A percentile compares a stretch with the other conserved stretches of the same genome.
These are phyloP conservation scores for Suillus decipiens DNA, from an alignment of 768 basidiomycete genomes.

Conservation along the genomic window DNA sequence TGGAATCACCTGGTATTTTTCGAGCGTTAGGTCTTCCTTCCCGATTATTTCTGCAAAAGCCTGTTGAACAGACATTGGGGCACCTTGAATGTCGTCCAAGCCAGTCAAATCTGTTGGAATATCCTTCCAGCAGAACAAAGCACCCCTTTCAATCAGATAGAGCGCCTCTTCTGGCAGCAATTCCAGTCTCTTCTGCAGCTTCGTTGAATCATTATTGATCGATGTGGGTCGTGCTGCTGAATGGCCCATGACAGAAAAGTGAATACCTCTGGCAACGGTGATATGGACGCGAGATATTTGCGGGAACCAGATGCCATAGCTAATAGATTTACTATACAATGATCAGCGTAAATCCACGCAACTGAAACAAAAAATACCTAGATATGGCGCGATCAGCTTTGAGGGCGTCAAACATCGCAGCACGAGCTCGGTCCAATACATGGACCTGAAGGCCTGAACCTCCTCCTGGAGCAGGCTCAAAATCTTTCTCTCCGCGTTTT, in stretches of 20 bases:
- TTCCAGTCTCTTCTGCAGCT: slow-evolving; percentile 32
- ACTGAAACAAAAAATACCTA: slow-evolving; percentile 46
- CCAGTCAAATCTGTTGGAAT: slow-evolving; percentile 24
- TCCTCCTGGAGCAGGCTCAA: slow-evolving; percentile 70
- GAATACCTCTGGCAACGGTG: slow-evolving; percentile 75
- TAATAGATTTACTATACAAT: slow-evolving; percentile 66
- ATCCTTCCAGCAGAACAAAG: slow-evolving; percentile 81
- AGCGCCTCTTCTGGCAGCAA: no score
- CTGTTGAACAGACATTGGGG: slow-evolving; percentile 90
- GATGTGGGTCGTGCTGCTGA: slow-evolving; percentile 56
- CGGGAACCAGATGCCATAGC: slow-evolving; percentile 82
- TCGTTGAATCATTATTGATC: slow-evolving; percentile 37
- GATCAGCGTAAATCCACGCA: no score
- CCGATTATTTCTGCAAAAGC: slow-evolving; percentile 87
- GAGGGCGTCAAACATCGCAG: slow-evolving; percentile 87
- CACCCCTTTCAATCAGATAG: slow-evolving; percentile 49
- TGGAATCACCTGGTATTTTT: slow-evolving; percentile 77
- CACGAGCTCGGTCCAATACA: slow-evolving; percentile 74
- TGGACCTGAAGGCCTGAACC: slow-evolving; percentile 80
- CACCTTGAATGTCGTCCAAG: slow-evolving; percentile 50
- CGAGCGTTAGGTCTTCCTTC: slow-evolving; percentile 71
- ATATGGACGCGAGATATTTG: slow-evolving; percentile 63
- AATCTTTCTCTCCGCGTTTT: slow-evolving; percentile 97
- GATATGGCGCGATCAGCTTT: slow-evolving; percentile 72
- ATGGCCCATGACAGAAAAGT: slow-evolving; percentile 81